phyloP scores from a whole-genome alignment of 176 grass and related monocot genomes.

The Chloris gayana region DNA sequence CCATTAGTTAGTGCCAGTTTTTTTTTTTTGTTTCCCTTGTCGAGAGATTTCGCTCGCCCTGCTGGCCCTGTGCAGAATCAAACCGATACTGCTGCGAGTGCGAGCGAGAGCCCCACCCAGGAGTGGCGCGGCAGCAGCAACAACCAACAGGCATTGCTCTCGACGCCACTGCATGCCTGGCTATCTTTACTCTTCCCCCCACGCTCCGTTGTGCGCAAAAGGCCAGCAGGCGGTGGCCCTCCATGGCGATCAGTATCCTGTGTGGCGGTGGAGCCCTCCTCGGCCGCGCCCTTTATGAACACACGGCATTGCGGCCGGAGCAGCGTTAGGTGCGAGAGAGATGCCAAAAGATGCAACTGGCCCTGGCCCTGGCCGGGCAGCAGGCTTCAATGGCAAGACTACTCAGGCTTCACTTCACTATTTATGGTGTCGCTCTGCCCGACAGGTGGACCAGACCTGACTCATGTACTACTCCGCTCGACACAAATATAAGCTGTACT shows the following conservation, averaged over 20 bases:
- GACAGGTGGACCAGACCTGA: slow-evolving; percentile 7
- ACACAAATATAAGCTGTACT: not conserved
- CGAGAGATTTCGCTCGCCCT: no score
- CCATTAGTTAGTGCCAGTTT: not conserved
- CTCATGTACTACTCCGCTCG: no score
- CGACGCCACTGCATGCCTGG: not conserved
- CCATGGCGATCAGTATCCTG: slow-evolving; percentile 27
- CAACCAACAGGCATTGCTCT: slow-evolving; percentile 16
- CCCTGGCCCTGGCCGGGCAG: not conserved
- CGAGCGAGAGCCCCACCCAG: not conserved
- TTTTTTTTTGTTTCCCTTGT: no score
- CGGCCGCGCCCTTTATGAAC: not conserved
- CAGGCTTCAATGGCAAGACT: slow-evolving; percentile 6
- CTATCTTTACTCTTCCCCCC: slow-evolving; percentile 35
- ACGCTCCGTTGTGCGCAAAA: slow-evolving; percentile 33
- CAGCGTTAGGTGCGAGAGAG: slow-evolving; percentile 37
- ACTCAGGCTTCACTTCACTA: slow-evolving; percentile 26
- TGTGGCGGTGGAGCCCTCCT: slow-evolving; percentile 3
- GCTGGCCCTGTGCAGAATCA: slow-evolving; percentile 1
- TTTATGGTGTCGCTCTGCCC: slow-evolving; percentile 1
- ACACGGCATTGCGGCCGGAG: not conserved
- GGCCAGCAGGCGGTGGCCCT: slow-evolving; percentile 28
- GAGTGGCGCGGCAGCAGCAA: slow-evolving; percentile 13
- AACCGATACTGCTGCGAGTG: not conserved
- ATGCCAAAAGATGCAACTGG: slow-evolving; percentile 40